Base-by-base conservation (phyloP, 139 green algal genomes). In the Coelastrella sp. region DNA sequence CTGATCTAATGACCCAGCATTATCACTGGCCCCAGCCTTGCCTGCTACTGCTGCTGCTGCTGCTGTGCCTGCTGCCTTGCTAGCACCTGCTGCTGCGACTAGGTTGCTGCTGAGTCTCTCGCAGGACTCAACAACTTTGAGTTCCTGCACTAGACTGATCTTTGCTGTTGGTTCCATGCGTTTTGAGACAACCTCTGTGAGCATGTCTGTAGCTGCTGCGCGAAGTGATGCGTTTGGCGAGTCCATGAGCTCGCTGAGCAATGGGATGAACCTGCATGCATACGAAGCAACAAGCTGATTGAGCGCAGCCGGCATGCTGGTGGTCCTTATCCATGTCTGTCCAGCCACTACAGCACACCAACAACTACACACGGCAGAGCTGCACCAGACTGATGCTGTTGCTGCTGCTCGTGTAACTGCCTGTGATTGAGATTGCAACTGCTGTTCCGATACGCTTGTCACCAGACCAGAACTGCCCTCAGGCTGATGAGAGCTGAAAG, bases 141-240 rank as follows among this genome's bases (percentile, higher is more conserved):
- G 94, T 88, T 88, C 90, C 92, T 97, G 92, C 32, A 99, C 94
- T 2, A 99, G 94, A 8, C 87, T 83, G 57, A 99, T 92, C 92
- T 99, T 99, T 80, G 93, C 81, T 32, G 82, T 79, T 4, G 95
- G 89, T 20, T 99, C 97, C 97, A 99, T 99, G 87, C 97, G 95
- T 91, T 99, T 99, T 71, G 60, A 91, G 5, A 98, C 90, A 3
- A 98, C 93, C 85, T 98, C 97, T 3, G 90, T 94, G 10, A 99
- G 91, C 89, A 95, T 95, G 71, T 97, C 97, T 14, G 93, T 88
- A 4, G 96, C 96, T 0, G 96, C 96, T 1, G 87, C 92, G 5
- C 91, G 87, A 77, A 98, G 91, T 3, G 23, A 59, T 3, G 56
- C 56, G 54, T 87, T 66, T 11, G 84, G 4, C 19, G 78, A 73